Base-by-base conservation (phyloP, 2,329 filamentous ascomycete species). In the Neofusicoccum sp. region DNA sequence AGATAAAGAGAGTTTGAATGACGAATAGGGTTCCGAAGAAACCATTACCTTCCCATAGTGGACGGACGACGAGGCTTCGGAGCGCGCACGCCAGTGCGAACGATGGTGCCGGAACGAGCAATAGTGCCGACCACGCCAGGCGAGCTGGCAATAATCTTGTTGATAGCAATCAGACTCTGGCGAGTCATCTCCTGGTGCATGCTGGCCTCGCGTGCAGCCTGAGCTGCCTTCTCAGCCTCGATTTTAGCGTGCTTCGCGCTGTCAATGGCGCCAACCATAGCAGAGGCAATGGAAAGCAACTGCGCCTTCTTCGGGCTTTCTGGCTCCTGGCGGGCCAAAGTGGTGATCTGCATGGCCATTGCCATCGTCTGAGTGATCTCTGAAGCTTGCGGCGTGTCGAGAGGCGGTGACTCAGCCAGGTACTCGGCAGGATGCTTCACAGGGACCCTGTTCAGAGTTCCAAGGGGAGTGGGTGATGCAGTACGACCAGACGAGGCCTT, bases 181-280 rank as follows among this genome's bases (percentile, higher is more conserved):
- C 38, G 57, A 3, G 38, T 44, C 26, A 63, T 63, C 6, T 67
- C 60, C 11, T 61, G 62, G 36, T 65, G 57, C 16, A 68, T 36
- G 40, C 67, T 65, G 3, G 70, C 69, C 34, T 70, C 63, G 14
- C 63, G 62, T 24, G 68, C 67, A 51, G 66, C 62, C 56, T 66
- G 65, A 30, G 61, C 62, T 3, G 68, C 68, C 20, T 66, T 60
- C 24, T 65, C 59, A 3, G 65, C 65, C 24, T 63, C 60, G n/a
- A 65, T 56, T 6, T 63, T 63, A 1, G 69, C 68, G n/a, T 67
- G 36, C 20, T 65, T 65, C 51, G 49, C 66, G 41, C 51, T 63
- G 1, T 68, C 64, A 3, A 68, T 45, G 7, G 66, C 60, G 28
- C 64, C 58, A 9, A 71, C 40, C n/a, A 61, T 41, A 24, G 59